These are phyloP conservation scores for Arachnomyces sp. DNA, from an alignment of 2,329 filamentous ascomycete species.

Conservation along the genomic window DNA sequence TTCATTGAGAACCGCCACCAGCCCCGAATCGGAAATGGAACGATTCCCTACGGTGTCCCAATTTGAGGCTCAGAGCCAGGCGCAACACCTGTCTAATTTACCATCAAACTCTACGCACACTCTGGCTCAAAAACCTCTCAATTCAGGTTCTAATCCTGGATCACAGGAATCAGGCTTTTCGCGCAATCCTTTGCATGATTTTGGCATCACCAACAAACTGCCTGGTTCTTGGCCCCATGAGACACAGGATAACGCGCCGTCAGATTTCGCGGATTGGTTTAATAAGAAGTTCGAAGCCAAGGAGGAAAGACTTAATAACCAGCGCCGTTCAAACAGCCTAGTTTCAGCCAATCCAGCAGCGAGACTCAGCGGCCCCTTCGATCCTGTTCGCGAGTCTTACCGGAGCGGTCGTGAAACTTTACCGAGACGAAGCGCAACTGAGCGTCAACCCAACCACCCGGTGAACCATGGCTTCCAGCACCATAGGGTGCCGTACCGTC, in stretches of 20 bases:
- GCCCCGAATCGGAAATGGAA: constrained; percentile 6
- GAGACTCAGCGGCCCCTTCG: constrained; percentile 19
- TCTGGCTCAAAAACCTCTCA: too few relatives aligned
- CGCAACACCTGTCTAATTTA: background rate
- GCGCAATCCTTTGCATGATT: too few relatives aligned
- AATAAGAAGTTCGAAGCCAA: too few relatives aligned
- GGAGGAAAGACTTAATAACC: constrained; percentile 1
- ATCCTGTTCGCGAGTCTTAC: constrained; percentile 10
- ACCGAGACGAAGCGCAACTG: constrained; percentile 23
- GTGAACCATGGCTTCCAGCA: background rate
- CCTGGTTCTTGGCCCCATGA: constrained; percentile 6
- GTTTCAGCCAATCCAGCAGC: constrained; percentile 17
- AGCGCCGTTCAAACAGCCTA: constrained; percentile 20
- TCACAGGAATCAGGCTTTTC: too few relatives aligned
- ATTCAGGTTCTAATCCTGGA: too few relatives aligned
- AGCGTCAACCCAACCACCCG: constrained; percentile 16
- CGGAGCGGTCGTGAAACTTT: background rate
- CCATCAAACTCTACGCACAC: too few relatives aligned
- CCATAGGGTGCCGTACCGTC: too few relatives aligned
- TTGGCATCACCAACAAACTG: background rate
- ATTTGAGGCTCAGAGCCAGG: constrained; percentile 3
- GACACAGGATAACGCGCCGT: background rate
- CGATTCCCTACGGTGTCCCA: constrained; percentile 13
- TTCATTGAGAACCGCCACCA: background rate
- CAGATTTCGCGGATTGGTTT: background rate